These are phyloP conservation scores for Tetraselmis striata DNA, from an alignment of 139 green algal species.

Conservation along the genomic window DNA sequence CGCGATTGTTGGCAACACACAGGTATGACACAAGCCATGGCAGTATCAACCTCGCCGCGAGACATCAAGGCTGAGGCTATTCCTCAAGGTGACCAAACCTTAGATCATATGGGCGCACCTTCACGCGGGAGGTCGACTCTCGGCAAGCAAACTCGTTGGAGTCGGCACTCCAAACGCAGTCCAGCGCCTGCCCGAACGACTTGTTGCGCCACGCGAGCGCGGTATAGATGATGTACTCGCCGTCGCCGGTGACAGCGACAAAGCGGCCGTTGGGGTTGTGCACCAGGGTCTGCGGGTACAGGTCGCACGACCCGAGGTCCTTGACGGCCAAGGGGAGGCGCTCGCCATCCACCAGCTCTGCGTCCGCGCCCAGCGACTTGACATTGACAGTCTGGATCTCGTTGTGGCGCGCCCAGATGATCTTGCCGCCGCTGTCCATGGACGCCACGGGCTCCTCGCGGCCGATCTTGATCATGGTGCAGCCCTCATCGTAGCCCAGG, in stretches of 20 bases:
- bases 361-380: constrained; percentile 67
- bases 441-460: constrained; percentile 94
- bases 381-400: constrained; percentile 87
- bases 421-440: constrained; percentile 96
- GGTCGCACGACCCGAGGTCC: constrained; percentile 88
- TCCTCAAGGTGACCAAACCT: constrained; percentile 2
- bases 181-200: constrained; percentile 77
- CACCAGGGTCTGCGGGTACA: constrained; percentile 84
- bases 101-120: constrained; percentile 1
- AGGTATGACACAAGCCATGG: too few relatives aligned
- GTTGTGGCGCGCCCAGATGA: constrained; percentile 89
- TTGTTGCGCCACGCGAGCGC: constrained; percentile 98
- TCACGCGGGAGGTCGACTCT: not conserved
- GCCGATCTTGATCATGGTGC: constrained; percentile 86
- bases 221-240: constrained; percentile 99
- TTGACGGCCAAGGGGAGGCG: constrained; percentile 93
- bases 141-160: constrained; percentile 82
- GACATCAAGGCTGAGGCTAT: too few relatives aligned
- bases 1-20: too few relatives aligned
- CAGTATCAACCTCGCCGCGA: too few relatives aligned
- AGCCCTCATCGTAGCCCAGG: constrained; percentile 93
- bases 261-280: constrained; percentile 98
- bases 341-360: constrained; percentile 82
- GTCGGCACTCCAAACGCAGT: constrained; percentile 93
- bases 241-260: constrained; percentile 91